phyloP scores from a whole-genome alignment of 1,284 basidiomycete genomes.

The Calocybe gambosa region DNA sequence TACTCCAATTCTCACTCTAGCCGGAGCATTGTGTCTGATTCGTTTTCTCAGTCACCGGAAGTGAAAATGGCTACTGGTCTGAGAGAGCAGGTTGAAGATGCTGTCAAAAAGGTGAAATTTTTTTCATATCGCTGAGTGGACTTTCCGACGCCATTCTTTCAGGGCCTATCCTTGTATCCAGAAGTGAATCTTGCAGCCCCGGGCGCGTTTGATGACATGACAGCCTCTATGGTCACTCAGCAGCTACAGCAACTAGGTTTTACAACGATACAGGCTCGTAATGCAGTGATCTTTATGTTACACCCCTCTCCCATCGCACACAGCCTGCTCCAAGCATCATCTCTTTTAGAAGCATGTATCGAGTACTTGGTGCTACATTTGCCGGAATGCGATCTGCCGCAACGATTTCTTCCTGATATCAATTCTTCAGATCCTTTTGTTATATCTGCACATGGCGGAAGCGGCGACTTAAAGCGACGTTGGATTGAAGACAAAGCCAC shows the following conservation, averaged over 20 bases:
- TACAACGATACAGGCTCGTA: slow-evolving; percentile 41
- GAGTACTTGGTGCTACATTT: slow-evolving; percentile 72
- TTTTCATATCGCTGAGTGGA: neutral
- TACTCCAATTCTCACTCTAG: slow-evolving; percentile 8
- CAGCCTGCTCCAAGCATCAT: slow-evolving; percentile 41
- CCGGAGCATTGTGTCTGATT: slow-evolving; percentile 28
- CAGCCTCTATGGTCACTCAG: slow-evolving; percentile 30
- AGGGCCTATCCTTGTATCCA: slow-evolving; percentile 51
- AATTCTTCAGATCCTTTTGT: slow-evolving; percentile 70
- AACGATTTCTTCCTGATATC: slow-evolving; percentile 51
- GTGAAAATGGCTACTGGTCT: slow-evolving; percentile 79
- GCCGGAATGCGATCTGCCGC: slow-evolving; percentile 75
- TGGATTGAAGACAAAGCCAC: slow-evolving; percentile 84
- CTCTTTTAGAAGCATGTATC: slow-evolving; percentile 61
- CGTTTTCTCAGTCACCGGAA: slow-evolving; percentile 70
- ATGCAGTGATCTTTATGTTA: slow-evolving; percentile 47
- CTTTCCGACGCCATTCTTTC: slow-evolving; percentile 4
- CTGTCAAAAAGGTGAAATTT: slow-evolving; percentile 63
- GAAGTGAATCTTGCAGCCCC: slow-evolving; percentile 43
- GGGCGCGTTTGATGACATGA: slow-evolving; percentile 42
- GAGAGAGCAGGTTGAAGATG: slow-evolving; percentile 77
- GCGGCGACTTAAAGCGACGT: slow-evolving; percentile 60
- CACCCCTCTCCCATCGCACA: slow-evolving; percentile 45
- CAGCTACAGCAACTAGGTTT: slow-evolving; percentile 58
- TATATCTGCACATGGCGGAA: slow-evolving; percentile 53